These are phyloP conservation scores for Russula lepida DNA, from an alignment of 768 basidiomycete genomes.

Conservation along the genomic window DNA sequence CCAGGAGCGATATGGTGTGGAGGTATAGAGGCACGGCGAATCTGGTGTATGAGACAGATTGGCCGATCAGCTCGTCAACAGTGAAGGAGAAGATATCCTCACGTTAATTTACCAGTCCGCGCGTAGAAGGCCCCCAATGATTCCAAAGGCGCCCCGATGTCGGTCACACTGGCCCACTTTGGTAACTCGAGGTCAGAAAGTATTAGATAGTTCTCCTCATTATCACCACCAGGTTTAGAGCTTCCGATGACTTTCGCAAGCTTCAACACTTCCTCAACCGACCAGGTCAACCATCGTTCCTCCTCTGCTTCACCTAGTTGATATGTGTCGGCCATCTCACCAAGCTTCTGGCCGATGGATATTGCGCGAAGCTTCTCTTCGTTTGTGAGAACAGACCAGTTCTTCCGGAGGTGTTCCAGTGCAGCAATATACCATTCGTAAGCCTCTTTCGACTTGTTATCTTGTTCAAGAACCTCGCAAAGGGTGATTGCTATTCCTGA, in stretches of 20 bases:
- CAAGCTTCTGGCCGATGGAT: slow-evolving; percentile 40
- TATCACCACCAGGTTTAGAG: background rate
- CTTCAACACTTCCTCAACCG: slow-evolving; percentile 37
- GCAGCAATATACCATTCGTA: slow-evolving; percentile 22
- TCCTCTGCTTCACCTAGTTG: slow-evolving; percentile 31
- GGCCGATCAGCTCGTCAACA: slow-evolving; percentile 14
- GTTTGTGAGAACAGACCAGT: slow-evolving; percentile 24
- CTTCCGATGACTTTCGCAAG: slow-evolving; percentile 31
- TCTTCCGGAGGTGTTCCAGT: slow-evolving; percentile 25
- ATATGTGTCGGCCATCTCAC: slow-evolving; percentile 32
- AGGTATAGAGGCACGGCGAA: slow-evolving; percentile 59
- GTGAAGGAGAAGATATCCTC: slow-evolving; percentile 23
- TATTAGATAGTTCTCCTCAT: slow-evolving; percentile 19
- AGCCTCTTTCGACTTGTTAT: slow-evolving; percentile 28
- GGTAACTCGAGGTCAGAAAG: slow-evolving; percentile 47
- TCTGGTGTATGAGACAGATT: slow-evolving; percentile 28
- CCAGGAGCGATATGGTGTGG: slow-evolving; percentile 52
- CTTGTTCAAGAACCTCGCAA: slow-evolving; percentile 46
- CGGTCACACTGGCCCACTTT: slow-evolving; percentile 47
- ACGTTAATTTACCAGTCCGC: slow-evolving; percentile 48
- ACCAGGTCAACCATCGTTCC: slow-evolving; percentile 36
- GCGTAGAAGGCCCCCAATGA: slow-evolving; percentile 57
- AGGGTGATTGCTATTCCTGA: slow-evolving; percentile 59
- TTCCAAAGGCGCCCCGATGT: slow-evolving; percentile 61
- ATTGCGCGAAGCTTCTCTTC: slow-evolving; percentile 38